Conservation (phyloP, 768 basidiomycete genomes). For the Boletus fagicola region DNA sequence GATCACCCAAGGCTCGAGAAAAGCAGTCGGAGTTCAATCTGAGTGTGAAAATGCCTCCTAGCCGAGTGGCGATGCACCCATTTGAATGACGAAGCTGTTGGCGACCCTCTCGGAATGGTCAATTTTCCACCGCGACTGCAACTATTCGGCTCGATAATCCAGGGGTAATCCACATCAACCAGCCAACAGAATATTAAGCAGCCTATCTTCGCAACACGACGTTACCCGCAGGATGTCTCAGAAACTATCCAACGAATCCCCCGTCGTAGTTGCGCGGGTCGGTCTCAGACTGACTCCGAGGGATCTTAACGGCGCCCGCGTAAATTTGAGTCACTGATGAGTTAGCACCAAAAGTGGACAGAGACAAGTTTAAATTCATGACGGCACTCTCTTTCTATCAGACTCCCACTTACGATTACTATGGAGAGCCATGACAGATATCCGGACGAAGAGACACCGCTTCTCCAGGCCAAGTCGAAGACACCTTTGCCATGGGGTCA, state of each 20-base stretch:
- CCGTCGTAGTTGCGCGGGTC: not conserved
- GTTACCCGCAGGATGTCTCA: not conserved
- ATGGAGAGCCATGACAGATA: constrained; percentile 39
- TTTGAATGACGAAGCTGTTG: too few species aligned
- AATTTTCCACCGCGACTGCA: too few species aligned
- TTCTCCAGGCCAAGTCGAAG: constrained; percentile 34
- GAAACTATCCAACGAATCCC: not conserved
- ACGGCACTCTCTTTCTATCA: not conserved
- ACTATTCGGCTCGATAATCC: not conserved
- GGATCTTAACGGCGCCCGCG: not conserved
- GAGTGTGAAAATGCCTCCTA: too few species aligned
- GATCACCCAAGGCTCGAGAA: too few species aligned
- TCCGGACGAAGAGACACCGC: constrained; percentile 45
- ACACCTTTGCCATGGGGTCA: constrained; percentile 55
- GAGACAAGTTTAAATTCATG: not conserved
- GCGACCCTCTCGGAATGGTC: too few species aligned
- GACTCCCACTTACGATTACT: not conserved
- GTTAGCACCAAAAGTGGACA: not conserved
- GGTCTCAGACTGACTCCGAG: not conserved
- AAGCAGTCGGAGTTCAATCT: too few species aligned
- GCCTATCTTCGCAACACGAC: too few species aligned
- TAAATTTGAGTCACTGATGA: not conserved
- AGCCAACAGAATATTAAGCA: too few species aligned
- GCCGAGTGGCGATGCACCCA: too few species aligned
- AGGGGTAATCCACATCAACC: not conserved